Evolutionary conservation across 169 alveolate genomes (phyloP).

Genomic region (Amoebophrya sp.): DNA sequence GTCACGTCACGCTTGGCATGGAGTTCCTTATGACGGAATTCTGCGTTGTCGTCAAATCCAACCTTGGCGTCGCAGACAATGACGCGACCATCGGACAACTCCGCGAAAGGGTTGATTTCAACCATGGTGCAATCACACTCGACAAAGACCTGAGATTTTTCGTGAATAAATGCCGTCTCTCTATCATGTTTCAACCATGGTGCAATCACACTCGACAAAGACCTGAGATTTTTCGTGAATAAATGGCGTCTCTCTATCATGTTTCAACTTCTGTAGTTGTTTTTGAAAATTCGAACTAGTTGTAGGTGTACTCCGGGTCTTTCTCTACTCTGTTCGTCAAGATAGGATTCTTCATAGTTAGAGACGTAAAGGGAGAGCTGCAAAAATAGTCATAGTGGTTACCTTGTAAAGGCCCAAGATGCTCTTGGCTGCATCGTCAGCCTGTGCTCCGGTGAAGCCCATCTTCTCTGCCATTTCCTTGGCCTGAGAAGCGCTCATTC

Average conservation of each 20-base stretch:
- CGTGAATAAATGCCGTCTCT: no score
- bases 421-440: conserved; percentile 36
- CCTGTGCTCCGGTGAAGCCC: conserved; percentile 51
- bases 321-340: no score
- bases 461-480: conserved; percentile 50
- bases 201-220: conserved; percentile 78
- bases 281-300: no score
- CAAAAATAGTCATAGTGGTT: neutral
- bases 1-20: conserved; percentile 39
- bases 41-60: conserved; percentile 90
- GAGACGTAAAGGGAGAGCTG: no score
- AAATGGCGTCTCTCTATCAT: no score
- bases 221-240: no score
- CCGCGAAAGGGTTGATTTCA: conserved; percentile 91
- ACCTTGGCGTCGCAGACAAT: conserved; percentile 88
- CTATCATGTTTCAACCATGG: conserved; percentile 85
- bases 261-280: no score
- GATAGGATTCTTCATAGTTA: no score
- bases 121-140: conserved; percentile 80
- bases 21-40: conserved; percentile 80
- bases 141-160: conserved; percentile 70
- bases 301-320: no score
- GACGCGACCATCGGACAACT: conserved; percentile 69
- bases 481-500: conserved; percentile 43
- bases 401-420: neutral